Evolutionary conservation across 768 basidiomycete species (phyloP).

Genomic region (Lactarius psammicola): DNA sequence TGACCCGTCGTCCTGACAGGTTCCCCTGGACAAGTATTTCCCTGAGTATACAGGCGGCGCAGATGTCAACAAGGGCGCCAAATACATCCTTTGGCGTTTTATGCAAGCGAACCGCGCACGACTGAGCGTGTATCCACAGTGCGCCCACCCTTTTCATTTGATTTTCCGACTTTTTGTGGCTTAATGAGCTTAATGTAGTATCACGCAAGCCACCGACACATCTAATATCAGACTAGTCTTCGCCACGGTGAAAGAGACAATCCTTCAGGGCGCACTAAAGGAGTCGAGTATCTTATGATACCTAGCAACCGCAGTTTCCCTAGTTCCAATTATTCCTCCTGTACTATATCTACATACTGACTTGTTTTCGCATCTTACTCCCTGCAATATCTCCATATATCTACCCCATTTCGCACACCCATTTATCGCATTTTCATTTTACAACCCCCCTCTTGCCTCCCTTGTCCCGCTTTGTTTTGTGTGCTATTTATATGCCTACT

Average conservation of each 20-base stretch:
- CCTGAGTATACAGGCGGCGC: constrained; percentile 86
- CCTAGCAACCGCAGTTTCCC: too few relatives aligned
- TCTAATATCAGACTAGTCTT: constrained; percentile 82
- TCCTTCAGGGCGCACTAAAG: constrained; percentile 80
- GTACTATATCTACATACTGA: too few relatives aligned
- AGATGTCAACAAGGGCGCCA: constrained; percentile 91
- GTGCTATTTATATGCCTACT: too few relatives aligned
- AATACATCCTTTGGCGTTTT: constrained; percentile 93
- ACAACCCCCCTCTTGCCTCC: too few relatives aligned
- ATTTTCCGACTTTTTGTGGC: too few relatives aligned
- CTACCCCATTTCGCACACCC: too few relatives aligned
- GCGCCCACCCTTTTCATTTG: neutral
- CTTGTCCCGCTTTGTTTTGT: too few relatives aligned
- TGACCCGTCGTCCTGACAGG: constrained; percentile 37
- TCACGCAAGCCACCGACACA: constrained; percentile 89
- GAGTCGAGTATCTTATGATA: constrained; percentile 74
- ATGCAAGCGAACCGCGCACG: constrained; percentile 85
- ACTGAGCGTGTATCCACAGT: constrained; percentile 93
- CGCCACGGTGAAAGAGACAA: constrained; percentile 90
- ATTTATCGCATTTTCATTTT: too few relatives aligned
- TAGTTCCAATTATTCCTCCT: too few relatives aligned
- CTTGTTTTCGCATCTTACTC: too few relatives aligned
- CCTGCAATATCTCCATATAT: too few relatives aligned
- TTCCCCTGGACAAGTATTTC: constrained; percentile 74
- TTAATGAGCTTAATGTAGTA: constrained; percentile 33